Conservation (phyloP, 169 alveolate species). For the Plasmodium gallinaceum region DNA sequence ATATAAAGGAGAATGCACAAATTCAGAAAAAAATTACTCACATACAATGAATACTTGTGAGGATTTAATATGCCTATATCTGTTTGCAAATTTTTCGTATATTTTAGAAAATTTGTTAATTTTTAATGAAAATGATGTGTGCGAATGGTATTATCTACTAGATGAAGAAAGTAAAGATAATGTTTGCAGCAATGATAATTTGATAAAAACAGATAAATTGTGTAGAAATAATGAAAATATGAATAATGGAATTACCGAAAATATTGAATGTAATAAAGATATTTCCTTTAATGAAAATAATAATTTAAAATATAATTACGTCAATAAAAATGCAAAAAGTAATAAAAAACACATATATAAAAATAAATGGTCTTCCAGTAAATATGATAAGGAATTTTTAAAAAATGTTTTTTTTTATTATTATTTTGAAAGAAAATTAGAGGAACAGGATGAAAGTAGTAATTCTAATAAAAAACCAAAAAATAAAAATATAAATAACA, state of each 20-base stretch:
- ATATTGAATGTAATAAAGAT: not conserved
- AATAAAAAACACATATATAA: not conserved
- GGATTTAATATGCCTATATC: slow-evolving; percentile 58
- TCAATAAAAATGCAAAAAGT: not conserved
- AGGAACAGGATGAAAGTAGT: not conserved
- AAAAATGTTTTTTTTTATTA: slow-evolving; percentile 26
- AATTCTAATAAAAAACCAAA: not conserved
- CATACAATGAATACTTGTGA: slow-evolving; percentile 23
- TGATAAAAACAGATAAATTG: not conserved
- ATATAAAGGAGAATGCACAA: slow-evolving; percentile 9
- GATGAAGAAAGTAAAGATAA: slow-evolving; percentile 14
- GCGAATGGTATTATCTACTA: slow-evolving; percentile 16
- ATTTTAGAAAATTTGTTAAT: slow-evolving; percentile 29
- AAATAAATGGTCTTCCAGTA: slow-evolving; percentile 7
- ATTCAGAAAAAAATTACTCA: slow-evolving; percentile 13
- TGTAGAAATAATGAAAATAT: not conserved
- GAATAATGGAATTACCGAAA: not conserved
- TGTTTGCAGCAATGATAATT: not conserved
- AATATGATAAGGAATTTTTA: slow-evolving; percentile 33
- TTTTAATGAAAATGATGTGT: slow-evolving; percentile 25
- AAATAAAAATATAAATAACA: slow-evolving; percentile 2
- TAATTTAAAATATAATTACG: too few relatives aligned
- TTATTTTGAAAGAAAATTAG: slow-evolving; percentile 20
- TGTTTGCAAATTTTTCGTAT: slow-evolving; percentile 24
- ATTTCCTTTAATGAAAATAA: not conserved